Evolutionary conservation across 768 basidiomycete species (phyloP), one percentile per base, ranked within the genome.

Genomic region (Atractiella rhizophila): DNA sequence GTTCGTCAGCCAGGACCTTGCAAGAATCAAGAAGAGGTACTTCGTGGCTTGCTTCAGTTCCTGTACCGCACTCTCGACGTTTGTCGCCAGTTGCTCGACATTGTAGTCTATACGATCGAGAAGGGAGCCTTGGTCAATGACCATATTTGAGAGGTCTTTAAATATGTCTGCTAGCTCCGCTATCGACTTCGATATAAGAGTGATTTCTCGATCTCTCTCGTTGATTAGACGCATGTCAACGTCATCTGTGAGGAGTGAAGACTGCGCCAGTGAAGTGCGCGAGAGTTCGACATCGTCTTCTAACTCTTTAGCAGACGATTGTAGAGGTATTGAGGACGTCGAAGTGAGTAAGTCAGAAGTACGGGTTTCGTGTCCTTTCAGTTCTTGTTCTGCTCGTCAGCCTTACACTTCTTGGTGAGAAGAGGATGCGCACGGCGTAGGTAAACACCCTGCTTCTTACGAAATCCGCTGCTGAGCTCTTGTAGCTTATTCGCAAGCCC

Each of bases 91-190:
- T 58, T 79, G 75, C 58, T 94, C 83, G 39, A 98, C 78, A 57
- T 98, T 98, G 62, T 82, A 98, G 60, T 98, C 91, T 42, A 96
- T 69, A 28, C 81, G 83, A 60, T 96, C 91, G 41, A 96, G 67
- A 25, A 98, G 68, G 23, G 88, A 94, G 23, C 91, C 91, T 55
- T 98, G 91, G 60, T 96, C 91, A 48, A 96, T 94, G 44, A 98
- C 82, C 41, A 98, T 70, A 27, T 68, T 68, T 12, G 77, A 78
- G 34, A 98, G 66, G 56, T 98, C 91, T 53, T 88, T 83, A 68
- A 98, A 98, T 37, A 98, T 68, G 53, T 88, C 88, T 1, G 86
- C 86, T 23, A 98, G 67, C 32, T 72, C 70, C 30, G 77, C 70
- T 51, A 98, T 98, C 18, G 77, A 83, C 50, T 76, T 74, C 2